These are phyloP conservation scores for Lactarius deliciosus DNA, from an alignment of 768 basidiomycete genomes.

Conservation along the genomic window DNA sequence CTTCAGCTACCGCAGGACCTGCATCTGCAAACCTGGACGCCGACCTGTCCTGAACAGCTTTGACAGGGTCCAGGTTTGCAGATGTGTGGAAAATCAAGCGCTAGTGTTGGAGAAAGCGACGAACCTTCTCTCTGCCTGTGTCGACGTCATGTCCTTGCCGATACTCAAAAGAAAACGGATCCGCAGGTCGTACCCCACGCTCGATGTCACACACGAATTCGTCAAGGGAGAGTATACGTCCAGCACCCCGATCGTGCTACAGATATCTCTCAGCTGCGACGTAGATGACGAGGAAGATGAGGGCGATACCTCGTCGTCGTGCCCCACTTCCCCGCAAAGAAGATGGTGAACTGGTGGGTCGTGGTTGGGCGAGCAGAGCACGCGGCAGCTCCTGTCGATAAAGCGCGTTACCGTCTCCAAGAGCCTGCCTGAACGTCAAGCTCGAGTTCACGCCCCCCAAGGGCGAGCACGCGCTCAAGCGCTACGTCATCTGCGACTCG, in stretches of 20 bases:
- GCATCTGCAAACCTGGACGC: too few relatives aligned
- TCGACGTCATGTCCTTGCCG: constrained; percentile 91
- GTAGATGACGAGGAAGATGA: constrained; percentile 57
- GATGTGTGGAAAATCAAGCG: constrained; percentile 54
- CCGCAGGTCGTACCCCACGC: constrained; percentile 86
- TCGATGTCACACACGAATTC: constrained; percentile 88
- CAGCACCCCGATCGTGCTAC: constrained; percentile 76
- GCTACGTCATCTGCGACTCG: constrained; percentile 92
- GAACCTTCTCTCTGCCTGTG: constrained; percentile 91
- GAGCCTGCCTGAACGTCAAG: constrained; percentile 72
- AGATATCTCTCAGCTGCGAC: constrained; percentile 79
- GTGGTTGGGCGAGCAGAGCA: constrained; percentile 81
- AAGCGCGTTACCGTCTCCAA: constrained; percentile 83
- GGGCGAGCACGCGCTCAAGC: constrained; percentile 76
- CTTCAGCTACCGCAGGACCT: constrained; percentile 93
- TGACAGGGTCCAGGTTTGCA: too few relatives aligned
- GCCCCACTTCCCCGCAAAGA: too few relatives aligned
- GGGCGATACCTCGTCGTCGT: constrained; percentile 86
- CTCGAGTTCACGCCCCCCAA: constrained; percentile 88
- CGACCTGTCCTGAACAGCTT: too few relatives aligned
- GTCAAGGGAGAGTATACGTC: constrained; percentile 86
- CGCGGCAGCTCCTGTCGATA: constrained; percentile 81
- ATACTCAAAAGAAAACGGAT: neutral
- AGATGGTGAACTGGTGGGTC: constrained; percentile 97
- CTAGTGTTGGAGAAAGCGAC: constrained; percentile 88